Base-by-base conservation (phyloP, 2,329 filamentous ascomycete species). In the Hypoxylon sp. region DNA sequence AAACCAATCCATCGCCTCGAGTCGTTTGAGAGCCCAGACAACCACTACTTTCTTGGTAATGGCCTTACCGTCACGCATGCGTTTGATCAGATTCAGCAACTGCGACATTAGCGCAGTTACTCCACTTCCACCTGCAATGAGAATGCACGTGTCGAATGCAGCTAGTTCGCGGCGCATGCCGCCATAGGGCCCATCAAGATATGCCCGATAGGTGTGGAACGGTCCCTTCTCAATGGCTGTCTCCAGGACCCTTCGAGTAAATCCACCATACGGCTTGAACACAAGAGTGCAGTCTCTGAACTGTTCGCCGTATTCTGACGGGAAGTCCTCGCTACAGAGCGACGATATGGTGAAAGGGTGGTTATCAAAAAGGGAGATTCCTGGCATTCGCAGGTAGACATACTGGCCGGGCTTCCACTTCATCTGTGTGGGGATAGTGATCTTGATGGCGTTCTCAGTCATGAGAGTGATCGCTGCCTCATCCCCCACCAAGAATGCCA, bases 1-100 rank as follows among this genome's bases (percentile, higher is more conserved):
- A 85, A 98, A 98, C 95, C 95, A 98, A 78, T 98, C 94, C 90
- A 98, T 94, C 0, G 94, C 93, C 79, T 98, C 95, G 13, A 96
- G 90, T 62, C 92, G 89, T 81, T 96, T 97, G 72, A 98, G 84
- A 4, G 95, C 90, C 95, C 95, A 98, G n/a, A 98, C 89, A 0
- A 98, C 93, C 14, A 96, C 91, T 4, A 98, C 91, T 71, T 91
- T 93, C 78, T 92, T 93, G 1, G 95, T 98, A 49, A 97, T 93
- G 35, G 95, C 95, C 80, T 97, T 97, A 55, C 94, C 93, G 77
- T 97, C 95, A 66, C 94, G 90, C 91, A 98, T 97, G 66, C 94
- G 90, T 82, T 97, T 98, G 82, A 98, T 97, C n/a, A 98, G 84
- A 73, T 97, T 93, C 22, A 98, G 85, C 2, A 98, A 85, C 78